phyloP scores from a whole-genome alignment of 805 yeast genomes.

The Schwanniomyces vanrijiae region DNA sequence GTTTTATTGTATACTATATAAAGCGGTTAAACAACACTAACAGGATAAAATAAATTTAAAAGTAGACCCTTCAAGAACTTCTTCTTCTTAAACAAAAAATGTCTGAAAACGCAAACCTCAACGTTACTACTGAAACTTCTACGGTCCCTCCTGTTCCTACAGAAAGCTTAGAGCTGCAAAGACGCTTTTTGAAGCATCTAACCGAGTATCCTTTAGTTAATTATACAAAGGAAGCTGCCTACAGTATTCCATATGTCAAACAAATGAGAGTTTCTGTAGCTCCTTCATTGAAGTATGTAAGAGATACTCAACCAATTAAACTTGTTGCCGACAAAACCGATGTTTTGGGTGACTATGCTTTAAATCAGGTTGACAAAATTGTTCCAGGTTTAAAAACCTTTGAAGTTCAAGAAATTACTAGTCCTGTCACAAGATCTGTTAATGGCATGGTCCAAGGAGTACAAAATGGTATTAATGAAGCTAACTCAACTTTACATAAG shows the following conservation, averaged over 20 bases:
- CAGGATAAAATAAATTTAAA: background rate
- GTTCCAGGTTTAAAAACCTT: slow-evolving; percentile 61
- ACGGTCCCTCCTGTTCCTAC: background rate
- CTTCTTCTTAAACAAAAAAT: background rate
- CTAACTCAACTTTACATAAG: slow-evolving; percentile 9
- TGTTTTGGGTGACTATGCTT: slow-evolving; percentile 50
- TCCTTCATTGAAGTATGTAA: slow-evolving; percentile 21
- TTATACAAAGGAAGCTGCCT: slow-evolving; percentile 35
- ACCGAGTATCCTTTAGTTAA: slow-evolving; percentile 49
- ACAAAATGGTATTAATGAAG: slow-evolving; percentile 6
- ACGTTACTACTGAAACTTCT: background rate
- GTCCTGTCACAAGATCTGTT: slow-evolving; percentile 53
- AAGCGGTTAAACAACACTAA: background rate
- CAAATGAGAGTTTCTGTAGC: slow-evolving; percentile 27
- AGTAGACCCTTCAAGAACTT: slow-evolving; percentile 1
- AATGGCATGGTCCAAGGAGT: slow-evolving; percentile 26
- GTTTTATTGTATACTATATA: background rate
- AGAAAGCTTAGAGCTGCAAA: background rate
- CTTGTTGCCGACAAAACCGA: slow-evolving; percentile 54
- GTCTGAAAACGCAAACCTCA: background rate
- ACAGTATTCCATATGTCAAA: slow-evolving; percentile 37
- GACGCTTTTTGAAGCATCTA: slow-evolving; percentile 31
- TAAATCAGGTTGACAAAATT: slow-evolving; percentile 54
- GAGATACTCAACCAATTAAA: slow-evolving; percentile 33
- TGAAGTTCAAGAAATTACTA: slow-evolving; percentile 48